Evolutionary conservation across 2,329 filamentous ascomycete species (phyloP), one percentile per base, ranked within the genome.

Genomic region (Lecanosticta acicola): DNA sequence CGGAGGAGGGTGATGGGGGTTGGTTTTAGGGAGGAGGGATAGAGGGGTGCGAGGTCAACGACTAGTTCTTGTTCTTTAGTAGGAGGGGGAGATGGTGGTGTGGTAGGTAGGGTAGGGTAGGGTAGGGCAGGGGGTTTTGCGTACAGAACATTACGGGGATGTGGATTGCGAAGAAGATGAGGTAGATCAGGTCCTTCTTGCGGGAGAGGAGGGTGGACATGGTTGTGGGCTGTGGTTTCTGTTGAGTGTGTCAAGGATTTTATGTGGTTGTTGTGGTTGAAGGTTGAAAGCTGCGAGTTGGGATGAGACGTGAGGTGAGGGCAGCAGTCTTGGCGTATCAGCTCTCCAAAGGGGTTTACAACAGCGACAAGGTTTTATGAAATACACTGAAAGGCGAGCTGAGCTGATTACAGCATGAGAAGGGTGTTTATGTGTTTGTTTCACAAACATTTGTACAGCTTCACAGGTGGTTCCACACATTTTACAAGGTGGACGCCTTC

Each of bases 91-190:
- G 10, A 32, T 39, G 13, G 32, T 21, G 9, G 32, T n/a, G 5
- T 36, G 13, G 16, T 32, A 45, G 43, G 39, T 39, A 11, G 34
- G 16, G 18, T 29, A 32, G 40, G n/a, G n/a, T n/a, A n/a, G n/a
- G n/a, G n/a, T n/a, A n/a, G n/a, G n/a, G n/a, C n/a, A n/a, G n/a
- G 29, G 34, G 11, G 16, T 37, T 17, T 39, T 20, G 19, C 72
- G 53, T 67, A 83, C 80, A 65, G 51, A 83, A 73, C 66, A 83
- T 77, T 32, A 83, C 70, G 1, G 79, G 78, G 26, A 84, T 61
- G 58, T 83, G 79, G 17, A 78, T 74, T 41, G 71, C 45, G 65
- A 85, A 85, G 68, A 84, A 84, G 32, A 73, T 54, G 3, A 84
- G 68, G 55, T 79, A 79, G 21, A 71, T 48, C 3, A 73, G 50